These are phyloP conservation scores for Termitomyces sp. DNA, from an alignment of 768 basidiomycete genomes.

Conservation along the genomic window DNA sequence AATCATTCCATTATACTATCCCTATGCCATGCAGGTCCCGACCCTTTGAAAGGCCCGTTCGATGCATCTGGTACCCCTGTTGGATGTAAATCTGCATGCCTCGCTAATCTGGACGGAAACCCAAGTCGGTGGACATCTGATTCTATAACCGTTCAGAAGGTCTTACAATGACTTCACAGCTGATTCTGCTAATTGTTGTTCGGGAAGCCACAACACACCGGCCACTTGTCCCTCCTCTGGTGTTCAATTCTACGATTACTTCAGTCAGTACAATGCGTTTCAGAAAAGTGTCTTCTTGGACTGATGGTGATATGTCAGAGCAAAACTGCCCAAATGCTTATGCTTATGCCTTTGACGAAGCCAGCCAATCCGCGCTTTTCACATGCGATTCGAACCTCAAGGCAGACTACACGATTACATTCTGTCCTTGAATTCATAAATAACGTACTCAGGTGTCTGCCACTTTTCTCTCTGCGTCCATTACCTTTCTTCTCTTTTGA, in stretches of 20 bases:
- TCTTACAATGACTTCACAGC: slow-evolving; percentile 8
- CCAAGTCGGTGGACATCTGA: slow-evolving; percentile 7
- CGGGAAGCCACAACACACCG: slow-evolving; percentile 26
- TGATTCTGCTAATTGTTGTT: slow-evolving; percentile 34
- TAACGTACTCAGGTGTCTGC: neutral
- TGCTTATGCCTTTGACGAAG: neutral
- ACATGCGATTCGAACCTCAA: neutral
- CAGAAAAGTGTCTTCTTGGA: neutral
- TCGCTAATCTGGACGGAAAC: slow-evolving; percentile 28
- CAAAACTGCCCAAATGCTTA: neutral
- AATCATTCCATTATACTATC: neutral
- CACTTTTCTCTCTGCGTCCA: no score
- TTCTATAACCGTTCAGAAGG: neutral
- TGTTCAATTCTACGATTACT: slow-evolving; percentile 21
- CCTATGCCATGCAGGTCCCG: slow-evolving; percentile 28
- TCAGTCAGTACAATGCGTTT: slow-evolving; percentile 10
- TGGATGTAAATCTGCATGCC: slow-evolving; percentile 54
- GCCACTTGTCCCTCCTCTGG: slow-evolving; percentile 33
- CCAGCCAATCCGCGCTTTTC: neutral
- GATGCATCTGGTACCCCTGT: slow-evolving; percentile 42
- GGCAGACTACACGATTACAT: neutral
- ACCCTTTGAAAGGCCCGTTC: slow-evolving; percentile 40
- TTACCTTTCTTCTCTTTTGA: no score
- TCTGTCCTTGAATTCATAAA: neutral
- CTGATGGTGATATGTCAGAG: neutral